A percentile compares a stretch with the other conserved stretches of the same genome.
These are phyloP conservation scores for Neonectria hederae DNA, from an alignment of 2,329 filamentous ascomycete species.

Conservation along the genomic window DNA sequence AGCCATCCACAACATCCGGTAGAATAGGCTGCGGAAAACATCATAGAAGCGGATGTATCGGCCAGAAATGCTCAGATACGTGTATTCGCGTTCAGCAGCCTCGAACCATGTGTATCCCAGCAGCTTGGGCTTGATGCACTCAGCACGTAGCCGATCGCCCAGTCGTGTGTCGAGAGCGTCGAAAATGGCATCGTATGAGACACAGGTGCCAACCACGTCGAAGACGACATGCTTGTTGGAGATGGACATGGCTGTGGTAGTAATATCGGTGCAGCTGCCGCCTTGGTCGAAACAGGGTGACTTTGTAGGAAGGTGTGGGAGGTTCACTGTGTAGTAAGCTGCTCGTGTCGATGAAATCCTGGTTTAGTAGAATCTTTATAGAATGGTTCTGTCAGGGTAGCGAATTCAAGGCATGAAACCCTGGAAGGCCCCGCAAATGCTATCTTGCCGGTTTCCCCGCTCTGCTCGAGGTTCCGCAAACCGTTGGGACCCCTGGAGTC, in stretches of 20 bases:
- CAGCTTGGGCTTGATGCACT: slow-evolving; percentile 52
- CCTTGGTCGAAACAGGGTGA: background rate
- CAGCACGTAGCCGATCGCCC: slow-evolving; percentile 50
- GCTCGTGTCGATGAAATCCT: background rate
- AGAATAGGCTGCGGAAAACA: slow-evolving; percentile 57
- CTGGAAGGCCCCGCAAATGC: background rate
- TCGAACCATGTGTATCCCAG: slow-evolving; percentile 60
- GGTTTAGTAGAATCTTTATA: background rate
- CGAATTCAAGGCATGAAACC: background rate
- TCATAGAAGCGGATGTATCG: slow-evolving; percentile 55
- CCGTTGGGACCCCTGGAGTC: background rate
- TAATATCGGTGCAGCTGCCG: background rate
- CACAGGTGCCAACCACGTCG: slow-evolving; percentile 62
- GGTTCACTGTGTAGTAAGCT: background rate
- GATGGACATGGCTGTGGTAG: slow-evolving; percentile 5
- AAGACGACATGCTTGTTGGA: slow-evolving; percentile 58
- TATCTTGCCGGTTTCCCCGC: background rate
- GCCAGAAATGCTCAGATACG: slow-evolving; percentile 56
- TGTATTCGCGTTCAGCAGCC: slow-evolving; percentile 59
- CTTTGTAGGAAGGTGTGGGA: background rate
- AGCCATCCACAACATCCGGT: slow-evolving; percentile 56
- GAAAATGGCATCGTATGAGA: slow-evolving; percentile 56
- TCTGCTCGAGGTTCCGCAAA: background rate
- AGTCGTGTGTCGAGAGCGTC: slow-evolving; percentile 52
- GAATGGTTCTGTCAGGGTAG: background rate